phyloP scores from a whole-genome alignment of 305 asterid genomes.

The Plantago lanceolata region DNA sequence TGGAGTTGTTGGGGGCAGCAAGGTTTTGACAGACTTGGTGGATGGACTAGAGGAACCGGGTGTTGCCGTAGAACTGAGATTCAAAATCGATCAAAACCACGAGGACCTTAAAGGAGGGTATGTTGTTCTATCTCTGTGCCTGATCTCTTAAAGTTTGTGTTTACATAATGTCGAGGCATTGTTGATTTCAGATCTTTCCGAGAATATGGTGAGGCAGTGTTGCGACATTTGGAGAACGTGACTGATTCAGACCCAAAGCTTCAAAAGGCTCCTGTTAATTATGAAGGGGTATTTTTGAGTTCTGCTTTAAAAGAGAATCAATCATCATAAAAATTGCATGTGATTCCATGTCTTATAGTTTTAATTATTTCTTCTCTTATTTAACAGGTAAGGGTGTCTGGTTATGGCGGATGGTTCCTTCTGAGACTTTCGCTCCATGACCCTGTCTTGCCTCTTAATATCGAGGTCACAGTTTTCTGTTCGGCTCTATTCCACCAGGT shows the following conservation, averaged over 20 bases:
- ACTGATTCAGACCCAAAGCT: conserved; percentile 53
- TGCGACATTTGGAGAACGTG: conserved; percentile 53
- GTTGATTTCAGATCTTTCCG: conserved; percentile 65
- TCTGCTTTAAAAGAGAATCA: neutral
- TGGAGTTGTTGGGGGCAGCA: conserved; percentile 74
- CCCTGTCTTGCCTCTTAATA: conserved; percentile 91
- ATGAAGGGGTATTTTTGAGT: conserved; percentile 78
- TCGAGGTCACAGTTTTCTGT: conserved; percentile 54
- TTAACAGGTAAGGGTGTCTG: conserved; percentile 78
- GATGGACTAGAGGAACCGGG: conserved; percentile 91
- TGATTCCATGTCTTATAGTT: neutral
- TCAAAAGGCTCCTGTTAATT: conserved; percentile 82
- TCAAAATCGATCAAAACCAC: conserved; percentile 81
- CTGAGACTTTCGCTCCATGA: conserved; percentile 95
- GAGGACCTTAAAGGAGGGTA: conserved; percentile 88
- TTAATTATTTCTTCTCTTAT: conserved; percentile 16
- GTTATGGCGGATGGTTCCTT: conserved; percentile 98
- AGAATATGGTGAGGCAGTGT: conserved; percentile 90
- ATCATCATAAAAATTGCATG: neutral
- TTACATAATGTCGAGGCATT: conserved; percentile 15
- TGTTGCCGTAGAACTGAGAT: conserved; percentile 71
- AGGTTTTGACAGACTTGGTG: conserved; percentile 87
- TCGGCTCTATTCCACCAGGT: neutral
- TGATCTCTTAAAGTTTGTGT: conserved; percentile 8
- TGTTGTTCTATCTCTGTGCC: conserved; percentile 22